Conservation (phyloP, 176 grass and related monocot species). For the Triticum urartu region DNA sequence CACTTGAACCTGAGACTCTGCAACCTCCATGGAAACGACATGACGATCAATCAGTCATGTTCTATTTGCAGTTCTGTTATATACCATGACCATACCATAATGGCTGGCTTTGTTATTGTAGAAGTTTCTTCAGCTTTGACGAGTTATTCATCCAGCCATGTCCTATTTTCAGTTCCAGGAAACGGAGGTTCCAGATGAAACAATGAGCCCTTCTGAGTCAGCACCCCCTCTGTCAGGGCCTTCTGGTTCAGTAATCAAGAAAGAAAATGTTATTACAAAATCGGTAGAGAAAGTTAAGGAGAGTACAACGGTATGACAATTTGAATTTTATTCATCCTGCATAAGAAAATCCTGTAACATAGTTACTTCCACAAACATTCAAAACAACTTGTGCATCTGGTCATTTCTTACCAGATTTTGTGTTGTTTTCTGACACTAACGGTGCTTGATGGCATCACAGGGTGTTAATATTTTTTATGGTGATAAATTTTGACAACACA, state of each 20-base stretch:
- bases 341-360: slow-evolving; percentile 4
- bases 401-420: slow-evolving; percentile 19
- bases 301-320: slow-evolving; percentile 67
- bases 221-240: slow-evolving; percentile 21
- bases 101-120: not conserved
- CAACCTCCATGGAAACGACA: not conserved
- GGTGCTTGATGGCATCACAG: slow-evolving; percentile 9
- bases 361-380: slow-evolving; percentile 2
- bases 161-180: slow-evolving; percentile 61
- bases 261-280: slow-evolving; percentile 84
- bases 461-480: not conserved
- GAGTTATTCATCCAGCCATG: slow-evolving; percentile 14
- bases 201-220: slow-evolving; percentile 24
- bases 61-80: slow-evolving; percentile 16
- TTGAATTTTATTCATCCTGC: slow-evolving; percentile 20
- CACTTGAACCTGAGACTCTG: slow-evolving; percentile 20
- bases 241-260: slow-evolving; percentile 40
- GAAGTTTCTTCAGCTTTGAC: not conserved
- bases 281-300: slow-evolving; percentile 91
- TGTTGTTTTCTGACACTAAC: slow-evolving; percentile 5
- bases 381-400: not conserved
- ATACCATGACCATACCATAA: slow-evolving; percentile 30
- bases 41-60: slow-evolving; percentile 15
- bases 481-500: not conserved
- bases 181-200: slow-evolving; percentile 37